These are phyloP conservation scores for Vitis hybrid DNA, from an alignment of 177 flowering plant genomes.

Conservation along the genomic window DNA sequence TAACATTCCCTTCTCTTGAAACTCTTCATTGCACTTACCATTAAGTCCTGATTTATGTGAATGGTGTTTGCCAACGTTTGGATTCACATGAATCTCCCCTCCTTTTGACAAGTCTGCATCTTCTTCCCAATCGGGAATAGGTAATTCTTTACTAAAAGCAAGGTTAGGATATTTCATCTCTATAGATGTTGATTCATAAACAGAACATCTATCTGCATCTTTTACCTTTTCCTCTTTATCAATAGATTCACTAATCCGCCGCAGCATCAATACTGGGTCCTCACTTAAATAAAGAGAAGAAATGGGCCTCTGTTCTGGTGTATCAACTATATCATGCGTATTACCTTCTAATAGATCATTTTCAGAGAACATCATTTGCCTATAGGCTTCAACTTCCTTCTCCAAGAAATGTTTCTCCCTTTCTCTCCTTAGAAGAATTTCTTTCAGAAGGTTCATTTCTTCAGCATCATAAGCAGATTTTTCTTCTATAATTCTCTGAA, in stretches of 20 bases:
- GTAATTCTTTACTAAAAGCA: constrained; percentile 27
- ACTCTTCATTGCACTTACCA: constrained; percentile 21
- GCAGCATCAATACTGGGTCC: constrained; percentile 47
- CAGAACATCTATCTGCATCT: constrained; percentile 10
- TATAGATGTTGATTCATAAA: constrained; percentile 15
- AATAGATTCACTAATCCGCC: constrained; percentile 38
- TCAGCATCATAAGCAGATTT: constrained; percentile 84
- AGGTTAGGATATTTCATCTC: constrained; percentile 15
- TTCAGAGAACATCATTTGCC: constrained; percentile 34
- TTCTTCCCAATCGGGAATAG: constrained; percentile 22
- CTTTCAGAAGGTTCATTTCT: constrained; percentile 87
- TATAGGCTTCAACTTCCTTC: constrained; percentile 78
- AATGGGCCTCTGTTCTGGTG: constrained; percentile 4
- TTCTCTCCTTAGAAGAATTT: constrained; percentile 78
- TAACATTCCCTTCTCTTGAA: constrained; percentile 50
- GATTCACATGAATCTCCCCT: constrained; percentile 7
- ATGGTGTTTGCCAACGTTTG: constrained; percentile 14
- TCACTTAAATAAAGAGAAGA: constrained; percentile 32
- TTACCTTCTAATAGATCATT: constrained; percentile 34
- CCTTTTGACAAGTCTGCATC: constrained; percentile 22
- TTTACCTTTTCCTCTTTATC: constrained; percentile 26
- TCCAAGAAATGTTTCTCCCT: constrained; percentile 76
- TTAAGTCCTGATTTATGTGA: background rate
- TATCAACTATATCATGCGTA: constrained; percentile 16
- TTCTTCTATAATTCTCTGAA: constrained; percentile 79